phyloP scores from a whole-genome alignment of 768 basidiomycete species.

The Lenzites betulinus region DNA sequence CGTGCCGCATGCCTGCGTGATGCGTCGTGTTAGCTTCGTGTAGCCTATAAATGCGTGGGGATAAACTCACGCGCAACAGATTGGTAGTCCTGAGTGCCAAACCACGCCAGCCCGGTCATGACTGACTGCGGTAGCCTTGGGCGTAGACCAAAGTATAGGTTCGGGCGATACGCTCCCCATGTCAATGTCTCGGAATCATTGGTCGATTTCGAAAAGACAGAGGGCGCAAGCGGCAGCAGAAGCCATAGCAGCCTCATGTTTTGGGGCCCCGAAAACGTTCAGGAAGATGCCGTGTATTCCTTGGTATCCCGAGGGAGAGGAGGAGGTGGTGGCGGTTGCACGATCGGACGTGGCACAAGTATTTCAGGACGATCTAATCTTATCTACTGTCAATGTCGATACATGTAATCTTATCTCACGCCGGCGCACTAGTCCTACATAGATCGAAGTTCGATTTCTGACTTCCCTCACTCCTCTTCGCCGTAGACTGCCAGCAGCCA shows the following conservation, averaged over 20 bases:
- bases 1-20: constrained; percentile 71
- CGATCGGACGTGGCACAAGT: constrained; percentile 19
- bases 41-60: not conserved
- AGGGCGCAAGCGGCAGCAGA: constrained; percentile 44
- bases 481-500: too few relatives aligned
- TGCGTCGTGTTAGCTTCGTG: not conserved
- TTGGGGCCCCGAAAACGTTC: not conserved
- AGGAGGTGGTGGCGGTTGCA: too few relatives aligned
- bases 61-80: constrained; percentile 61
- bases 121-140: constrained; percentile 87
- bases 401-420: not conserved
- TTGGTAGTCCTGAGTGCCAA: constrained; percentile 83
- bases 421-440: too few relatives aligned
- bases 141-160: constrained; percentile 92
- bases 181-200: constrained; percentile 57
- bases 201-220: constrained; percentile 38
- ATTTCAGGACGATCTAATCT: not conserved
- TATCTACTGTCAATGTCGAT: not conserved
- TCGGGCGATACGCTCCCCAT: constrained; percentile 90
- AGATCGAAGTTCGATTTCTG: too few relatives aligned
- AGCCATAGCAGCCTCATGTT: constrained; percentile 50
- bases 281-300: too few relatives aligned
- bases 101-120: constrained; percentile 94
- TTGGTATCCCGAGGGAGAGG: too few relatives aligned
- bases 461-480: too few relatives aligned